Conservation (phyloP, 352 stramenopile genomes). For the Globisporangium viniferum region DNA sequence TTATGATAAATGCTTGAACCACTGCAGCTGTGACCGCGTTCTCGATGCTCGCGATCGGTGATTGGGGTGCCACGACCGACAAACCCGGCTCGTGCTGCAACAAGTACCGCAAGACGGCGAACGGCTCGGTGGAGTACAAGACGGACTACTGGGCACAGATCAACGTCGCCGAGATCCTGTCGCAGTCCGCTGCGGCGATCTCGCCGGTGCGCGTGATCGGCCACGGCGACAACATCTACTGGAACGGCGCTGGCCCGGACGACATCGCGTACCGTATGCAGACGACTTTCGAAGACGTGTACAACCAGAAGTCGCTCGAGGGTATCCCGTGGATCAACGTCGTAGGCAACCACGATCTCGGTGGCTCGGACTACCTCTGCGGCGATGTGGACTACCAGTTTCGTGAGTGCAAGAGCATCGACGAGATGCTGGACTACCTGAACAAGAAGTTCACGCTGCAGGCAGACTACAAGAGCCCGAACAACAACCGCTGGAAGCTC, state of each 20-base stretch:
- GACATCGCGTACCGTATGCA: constrained; percentile 84
- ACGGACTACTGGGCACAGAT: constrained; percentile 87
- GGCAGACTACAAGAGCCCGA: constrained; percentile 77
- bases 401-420: constrained; percentile 61
- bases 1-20: background rate
- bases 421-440: constrained; percentile 79
- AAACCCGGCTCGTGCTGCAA: constrained; percentile 87
- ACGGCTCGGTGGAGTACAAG: constrained; percentile 82
- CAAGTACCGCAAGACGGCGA: constrained; percentile 81
- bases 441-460: constrained; percentile 83
- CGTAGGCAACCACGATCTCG: constrained; percentile 85
- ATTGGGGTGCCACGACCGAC: constrained; percentile 84
- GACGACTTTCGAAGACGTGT: constrained; percentile 83
- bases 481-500: constrained; percentile 75
- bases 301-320: constrained; percentile 69
- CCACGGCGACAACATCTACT: constrained; percentile 89
- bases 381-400: constrained; percentile 88
- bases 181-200: constrained; percentile 61
- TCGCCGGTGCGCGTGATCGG: constrained; percentile 71
- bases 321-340: constrained; percentile 86
- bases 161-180: constrained; percentile 78
- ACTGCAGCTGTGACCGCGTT: constrained; percentile 40
- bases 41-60: constrained; percentile 83
- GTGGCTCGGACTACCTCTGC: constrained; percentile 82
- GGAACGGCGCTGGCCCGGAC: constrained; percentile 73